Evolutionary conservation across 768 basidiomycete species (phyloP), one percentile per base, ranked within the genome.

Genomic region (Boletus rubroflammeus): DNA sequence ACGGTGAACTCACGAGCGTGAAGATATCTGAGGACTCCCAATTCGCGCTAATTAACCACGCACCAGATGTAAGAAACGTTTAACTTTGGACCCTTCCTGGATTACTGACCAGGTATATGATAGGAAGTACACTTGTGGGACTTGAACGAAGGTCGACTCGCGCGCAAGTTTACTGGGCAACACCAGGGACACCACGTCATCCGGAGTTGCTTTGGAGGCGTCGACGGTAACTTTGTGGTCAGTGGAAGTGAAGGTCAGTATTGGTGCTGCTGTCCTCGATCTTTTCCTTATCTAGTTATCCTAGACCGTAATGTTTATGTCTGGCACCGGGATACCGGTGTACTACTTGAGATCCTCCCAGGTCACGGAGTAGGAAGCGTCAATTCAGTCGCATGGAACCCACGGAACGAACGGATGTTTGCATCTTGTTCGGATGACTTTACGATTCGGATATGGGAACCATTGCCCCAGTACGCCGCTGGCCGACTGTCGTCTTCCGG

Each of bases 321-420:
- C 34, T 99, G 96, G 95, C 91, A 98, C 68, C 83, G 89, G 43
- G 88, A 92, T 62, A 87, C 88, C 10, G 89, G 88, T 2, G 75
- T 79, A 3, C 78, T 95, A 41, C 77, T 98, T n/a, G 93, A 97
- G 69, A 79, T 85, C n/a, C 80, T 99, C 3, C 69, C 81, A 3
- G 97, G 97, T 0, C 96, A 98, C 63, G 85, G 84, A n/a, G 75
- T 75, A 53, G 94, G 93, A 38, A 90, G 88, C 57, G 95, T 99
- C 57, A 99, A 98, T 69, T 86, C 90, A 14, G 95, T 98, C 15
- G 88, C 94, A 34, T 99, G 97, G 97, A 95, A 97, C 70, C 93
- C 93, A 19, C 78, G 78, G 47, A 88, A 93, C 66, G 81, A 85
- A 60, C 83, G 86, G 53, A 89, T 98, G 86, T 98, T 98, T 73